Base-by-base conservation (phyloP, 805 yeast genomes). In the Metschnikowia similis region DNA sequence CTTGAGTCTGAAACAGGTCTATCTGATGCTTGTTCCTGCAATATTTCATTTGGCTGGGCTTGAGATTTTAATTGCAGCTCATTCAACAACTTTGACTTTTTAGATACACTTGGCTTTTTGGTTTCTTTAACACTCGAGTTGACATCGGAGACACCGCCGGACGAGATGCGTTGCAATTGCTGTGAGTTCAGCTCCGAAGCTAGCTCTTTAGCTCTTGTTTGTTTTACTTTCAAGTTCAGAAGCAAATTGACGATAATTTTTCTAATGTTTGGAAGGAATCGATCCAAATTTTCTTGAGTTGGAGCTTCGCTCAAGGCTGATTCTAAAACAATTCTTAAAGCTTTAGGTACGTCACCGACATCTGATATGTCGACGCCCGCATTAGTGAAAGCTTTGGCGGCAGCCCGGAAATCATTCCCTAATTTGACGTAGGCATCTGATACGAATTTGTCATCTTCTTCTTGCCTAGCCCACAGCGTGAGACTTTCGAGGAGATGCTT, bases 371-470 rank as follows among this genome's bases (percentile, higher is more conserved):
- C 91, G 4, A 94, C 82, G 0, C 96, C 96, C 2, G 89, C 85
- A 49, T 76, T 77, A 5, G 83, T 71, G 64, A 92, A 91, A 2
- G 95, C 87, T 52, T 89, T 78, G 21, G 91, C 83, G 0, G 95
- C 88, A 3, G 87, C 81, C 57, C 92, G 84, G 74, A 90, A 94
- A 66, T 92, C 97, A 62, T 91, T 94, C 0, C 99, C 99, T 29
- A 94, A 77, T 56, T 82, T 85, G 13, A 94, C 99, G 65, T 89
- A 94, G 3, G 90, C 87, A 59, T 90, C 89, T 2, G 96, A 89
- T 2, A 94, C 97, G 54, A 81, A 88, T 49, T 81, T 80, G 41
- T 91, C 98, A 26, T 84, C 77, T 6, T 89, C 90, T n/a, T 79
- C 76, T 21, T 81, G 82, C 53, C 81, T 76, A 1, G 98, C 91